Evolutionary conservation across 345 rosid genomes (phyloP).

Genomic region (Salix arbutifolia): DNA sequence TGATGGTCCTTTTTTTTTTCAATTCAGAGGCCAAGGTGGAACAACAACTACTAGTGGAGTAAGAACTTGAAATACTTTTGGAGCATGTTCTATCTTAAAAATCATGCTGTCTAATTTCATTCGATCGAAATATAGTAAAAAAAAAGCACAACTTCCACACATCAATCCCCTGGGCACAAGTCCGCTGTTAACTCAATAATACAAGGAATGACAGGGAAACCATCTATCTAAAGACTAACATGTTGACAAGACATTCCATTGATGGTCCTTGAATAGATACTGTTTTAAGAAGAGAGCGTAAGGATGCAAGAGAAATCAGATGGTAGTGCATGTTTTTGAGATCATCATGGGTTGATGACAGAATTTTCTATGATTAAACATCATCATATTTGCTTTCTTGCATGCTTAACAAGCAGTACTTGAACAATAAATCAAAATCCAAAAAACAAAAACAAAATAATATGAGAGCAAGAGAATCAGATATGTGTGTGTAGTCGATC

Average conservation of each 20-base stretch:
- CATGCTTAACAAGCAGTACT: not conserved
- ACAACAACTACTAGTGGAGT: too few species aligned
- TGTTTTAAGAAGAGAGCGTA: not conserved
- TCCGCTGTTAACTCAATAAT: not conserved
- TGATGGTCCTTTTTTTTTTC: too few species aligned
- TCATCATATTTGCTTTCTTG: constrained; percentile 13
- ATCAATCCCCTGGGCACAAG: not conserved
- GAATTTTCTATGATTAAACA: not conserved
- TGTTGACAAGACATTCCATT: not conserved
- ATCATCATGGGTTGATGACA: constrained; percentile 13
- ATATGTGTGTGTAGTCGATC: too few species aligned
- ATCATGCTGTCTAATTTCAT: not conserved
- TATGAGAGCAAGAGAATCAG: too few species aligned
- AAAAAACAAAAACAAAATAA: too few species aligned
- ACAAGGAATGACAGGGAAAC: not conserved
- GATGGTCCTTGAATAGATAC: not conserved
- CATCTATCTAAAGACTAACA: not conserved
- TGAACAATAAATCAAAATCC: rapidly evolving
- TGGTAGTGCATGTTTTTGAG: constrained; percentile 16
- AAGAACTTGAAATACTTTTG: not conserved
- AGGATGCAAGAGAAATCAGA: constrained; percentile 11
- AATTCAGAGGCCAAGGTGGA: too few species aligned
- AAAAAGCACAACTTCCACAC: not conserved
- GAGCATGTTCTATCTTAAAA: not conserved
- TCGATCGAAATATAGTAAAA: not conserved